A percentile compares a stretch with the other conserved stretches of the same genome.
phyloP scores from a whole-genome alignment of 192 early-diverging fungal genomes.

The Backusella liffmaniae region DNA sequence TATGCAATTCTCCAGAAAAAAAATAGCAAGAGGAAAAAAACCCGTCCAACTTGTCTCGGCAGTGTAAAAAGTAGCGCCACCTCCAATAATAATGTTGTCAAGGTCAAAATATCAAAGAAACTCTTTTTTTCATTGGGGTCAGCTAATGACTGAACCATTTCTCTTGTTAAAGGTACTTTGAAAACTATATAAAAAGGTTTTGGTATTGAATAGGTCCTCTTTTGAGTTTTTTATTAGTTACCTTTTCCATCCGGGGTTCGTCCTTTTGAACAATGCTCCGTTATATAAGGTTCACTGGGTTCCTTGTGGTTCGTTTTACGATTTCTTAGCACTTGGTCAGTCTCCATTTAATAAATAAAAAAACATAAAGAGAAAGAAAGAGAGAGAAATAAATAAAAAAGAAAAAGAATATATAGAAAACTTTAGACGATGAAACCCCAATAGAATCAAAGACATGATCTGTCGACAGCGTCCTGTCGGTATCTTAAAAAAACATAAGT shows the following conservation, averaged over 20 bases:
- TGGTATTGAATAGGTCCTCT: neutral
- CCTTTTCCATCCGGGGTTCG: conserved; percentile 41
- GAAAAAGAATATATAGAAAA: neutral
- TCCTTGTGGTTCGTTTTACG: neutral
- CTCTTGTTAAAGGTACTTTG: conserved; percentile 65
- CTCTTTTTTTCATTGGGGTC: conserved; percentile 65
- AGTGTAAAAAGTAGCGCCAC: conserved; percentile 61
- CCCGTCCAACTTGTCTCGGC: conserved; percentile 48
- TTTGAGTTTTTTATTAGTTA: conserved; percentile 2
- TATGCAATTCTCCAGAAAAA: conserved; percentile 85
- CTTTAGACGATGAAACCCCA: neutral
- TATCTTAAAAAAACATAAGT: neutral
- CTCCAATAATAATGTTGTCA: conserved; percentile 59
- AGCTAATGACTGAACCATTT: conserved; percentile 75
- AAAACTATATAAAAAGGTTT: conserved; percentile 46
- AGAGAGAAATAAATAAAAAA: neutral
- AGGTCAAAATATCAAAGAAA: conserved; percentile 69
- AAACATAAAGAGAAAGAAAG: neutral
- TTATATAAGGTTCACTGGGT: neutral
- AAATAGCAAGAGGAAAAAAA: conserved; percentile 71
- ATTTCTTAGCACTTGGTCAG: neutral
- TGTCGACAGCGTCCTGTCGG: neutral
- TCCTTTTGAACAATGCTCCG: conserved; percentile 19
- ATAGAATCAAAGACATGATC: neutral
- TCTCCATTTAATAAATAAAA: neutral